Conservation (phyloP, 2,329 filamentous ascomycete species). For the Pestalotiopsis sp. region DNA sequence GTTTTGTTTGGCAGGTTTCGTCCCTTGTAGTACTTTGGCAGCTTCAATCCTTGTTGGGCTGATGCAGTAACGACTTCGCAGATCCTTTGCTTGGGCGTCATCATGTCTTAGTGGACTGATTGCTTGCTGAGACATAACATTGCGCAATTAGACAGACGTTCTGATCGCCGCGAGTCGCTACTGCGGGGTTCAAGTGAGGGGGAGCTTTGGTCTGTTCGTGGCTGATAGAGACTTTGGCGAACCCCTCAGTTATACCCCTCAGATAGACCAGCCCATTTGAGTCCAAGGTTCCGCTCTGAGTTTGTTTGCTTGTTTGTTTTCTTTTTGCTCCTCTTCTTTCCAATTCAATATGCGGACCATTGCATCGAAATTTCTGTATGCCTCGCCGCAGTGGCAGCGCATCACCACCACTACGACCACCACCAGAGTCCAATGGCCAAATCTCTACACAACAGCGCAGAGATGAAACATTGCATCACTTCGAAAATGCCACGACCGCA, state of each 20-base stretch:
- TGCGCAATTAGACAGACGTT: not conserved
- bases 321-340: not conserved
- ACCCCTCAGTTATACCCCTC: constrained; percentile 6
- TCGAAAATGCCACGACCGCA: not conserved
- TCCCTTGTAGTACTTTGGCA: not conserved
- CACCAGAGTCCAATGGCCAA: not conserved
- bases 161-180: not conserved
- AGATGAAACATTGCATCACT: not conserved
- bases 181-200: constrained; percentile 8
- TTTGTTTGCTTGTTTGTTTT: not conserved
- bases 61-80: not conserved
- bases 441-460: not conserved
- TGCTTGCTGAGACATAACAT: not conserved
- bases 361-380: not conserved
- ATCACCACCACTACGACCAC: not conserved
- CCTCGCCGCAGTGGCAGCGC: not conserved
- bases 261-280: not conserved
- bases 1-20: not conserved
- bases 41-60: not conserved
- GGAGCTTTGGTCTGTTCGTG: not conserved
- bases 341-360: not conserved
- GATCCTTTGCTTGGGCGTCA: not conserved
- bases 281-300: not conserved
- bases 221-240: constrained; percentile 3
- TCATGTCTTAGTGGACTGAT: not conserved